phyloP scores from a whole-genome alignment of 176 grass and related monocot genomes.

The Aegilops umbellulata region DNA sequence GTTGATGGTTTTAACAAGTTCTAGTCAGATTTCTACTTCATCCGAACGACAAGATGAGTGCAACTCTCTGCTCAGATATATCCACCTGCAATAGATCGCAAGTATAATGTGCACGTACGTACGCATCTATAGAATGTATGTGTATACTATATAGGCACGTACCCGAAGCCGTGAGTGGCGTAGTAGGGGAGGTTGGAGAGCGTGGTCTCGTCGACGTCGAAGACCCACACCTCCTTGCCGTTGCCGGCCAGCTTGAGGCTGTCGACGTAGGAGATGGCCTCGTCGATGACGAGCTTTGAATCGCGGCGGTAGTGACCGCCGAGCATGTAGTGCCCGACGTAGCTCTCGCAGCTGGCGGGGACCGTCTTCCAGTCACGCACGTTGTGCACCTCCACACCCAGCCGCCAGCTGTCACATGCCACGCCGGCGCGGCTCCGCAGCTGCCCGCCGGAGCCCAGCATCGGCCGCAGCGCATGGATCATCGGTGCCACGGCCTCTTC shows the following conservation, averaged over 20 bases:
- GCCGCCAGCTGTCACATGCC: background rate
- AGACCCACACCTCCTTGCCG: conserved; percentile 54
- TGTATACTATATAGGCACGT: background rate
- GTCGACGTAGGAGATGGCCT: conserved; percentile 33
- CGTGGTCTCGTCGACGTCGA: conserved; percentile 53
- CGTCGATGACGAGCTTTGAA: conserved; percentile 25
- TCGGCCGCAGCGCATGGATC: background rate
- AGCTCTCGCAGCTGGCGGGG: conserved; percentile 19
- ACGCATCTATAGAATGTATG: background rate
- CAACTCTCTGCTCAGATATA: background rate
- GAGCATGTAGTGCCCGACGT: conserved; percentile 51
- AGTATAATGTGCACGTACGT: background rate
- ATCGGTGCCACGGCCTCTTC: background rate
- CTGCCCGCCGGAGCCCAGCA: background rate
- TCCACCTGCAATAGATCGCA: background rate
- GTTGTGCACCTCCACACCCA: conserved; percentile 50
- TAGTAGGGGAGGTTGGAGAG: conserved; percentile 62
- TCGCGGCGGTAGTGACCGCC: conserved; percentile 32
- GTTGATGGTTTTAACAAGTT: background rate
- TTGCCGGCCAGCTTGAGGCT: conserved; percentile 20
- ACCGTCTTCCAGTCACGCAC: conserved; percentile 27
- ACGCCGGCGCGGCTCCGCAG: background rate
- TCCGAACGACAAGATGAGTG: background rate
- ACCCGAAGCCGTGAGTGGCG: conserved; percentile 46
- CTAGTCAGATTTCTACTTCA: background rate